Evolutionary conservation across 805 yeast genomes (phyloP).

Genomic region (Metahyphopichia silvanorum): DNA sequence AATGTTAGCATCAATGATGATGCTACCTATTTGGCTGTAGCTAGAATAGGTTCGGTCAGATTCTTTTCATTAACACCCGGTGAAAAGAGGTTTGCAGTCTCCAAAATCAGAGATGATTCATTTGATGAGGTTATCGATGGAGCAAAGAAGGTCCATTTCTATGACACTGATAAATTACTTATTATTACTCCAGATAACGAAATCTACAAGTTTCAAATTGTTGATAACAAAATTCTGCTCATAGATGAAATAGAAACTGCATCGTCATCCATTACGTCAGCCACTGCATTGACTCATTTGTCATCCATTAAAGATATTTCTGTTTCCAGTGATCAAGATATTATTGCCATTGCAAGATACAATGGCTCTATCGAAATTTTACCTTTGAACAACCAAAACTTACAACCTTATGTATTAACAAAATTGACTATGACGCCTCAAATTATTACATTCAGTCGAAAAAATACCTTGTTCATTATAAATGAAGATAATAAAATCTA

Average conservation of each 20-base stretch:
- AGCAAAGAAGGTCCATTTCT: constrained; percentile 51
- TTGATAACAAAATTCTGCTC: constrained; percentile 31
- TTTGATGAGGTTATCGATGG: constrained; percentile 48
- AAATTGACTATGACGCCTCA: constrained; percentile 60
- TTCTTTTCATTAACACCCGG: constrained; percentile 57
- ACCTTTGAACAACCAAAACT: constrained; percentile 21
- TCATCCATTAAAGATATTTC: constrained; percentile 53
- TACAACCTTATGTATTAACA: constrained; percentile 43
- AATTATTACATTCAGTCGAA: constrained; percentile 52
- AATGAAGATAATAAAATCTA: constrained; percentile 72
- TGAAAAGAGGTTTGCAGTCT: constrained; percentile 40
- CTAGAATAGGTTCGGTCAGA: constrained; percentile 65
- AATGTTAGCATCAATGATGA: constrained; percentile 62
- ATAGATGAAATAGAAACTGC: constrained; percentile 40
- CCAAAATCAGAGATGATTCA: constrained; percentile 47
- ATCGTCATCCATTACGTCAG: constrained; percentile 8
- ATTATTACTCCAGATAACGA: constrained; percentile 64
- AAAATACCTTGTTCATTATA: constrained; percentile 55
- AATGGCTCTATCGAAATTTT: constrained; percentile 63
- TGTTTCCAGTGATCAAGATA: constrained; percentile 41
- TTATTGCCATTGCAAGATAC: constrained; percentile 57
- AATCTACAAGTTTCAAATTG: constrained; percentile 41
- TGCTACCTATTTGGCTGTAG: constrained; percentile 66
- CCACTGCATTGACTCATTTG: constrained; percentile 41
- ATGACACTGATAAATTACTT: constrained; percentile 42